Base-by-base conservation (phyloP, 1,284 basidiomycete genomes). In the Cutaneotrichosporon cutaneum region DNA sequence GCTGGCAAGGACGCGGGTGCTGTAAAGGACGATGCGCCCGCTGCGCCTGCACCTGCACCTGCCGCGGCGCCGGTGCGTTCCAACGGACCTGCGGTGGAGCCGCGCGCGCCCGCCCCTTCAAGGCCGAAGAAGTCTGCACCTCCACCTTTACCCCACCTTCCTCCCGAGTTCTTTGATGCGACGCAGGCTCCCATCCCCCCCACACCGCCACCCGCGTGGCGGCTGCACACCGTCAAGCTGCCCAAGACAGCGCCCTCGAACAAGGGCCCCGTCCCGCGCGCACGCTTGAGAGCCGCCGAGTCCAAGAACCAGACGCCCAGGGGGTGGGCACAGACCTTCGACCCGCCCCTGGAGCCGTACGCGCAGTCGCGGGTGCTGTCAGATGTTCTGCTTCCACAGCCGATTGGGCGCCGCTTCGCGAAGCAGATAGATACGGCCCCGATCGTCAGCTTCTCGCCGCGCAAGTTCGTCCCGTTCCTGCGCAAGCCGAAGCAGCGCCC, bases 241-340 rank as follows among this genome's bases (percentile, higher is more conserved):
- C 88, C 90, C 9, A 70, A 83, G 80, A 57, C 80, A 69, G 57
- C 70, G 10, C 42, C 52, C 8, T 47, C 62, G 24, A 24, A 61
- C 65, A 56, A 67, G 61, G 58, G 61, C 33, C 32, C 69, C 65
- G 66, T 71, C 14, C 62, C 70, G 24, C 56, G 60, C 6, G 57
- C 48, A 32, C 70, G 66, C 13, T 56, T 63, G n/a, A 56, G 56
- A 30, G 59, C 58, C 21, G 62, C 63, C 18, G 68, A 73, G 22
- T 58, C 51, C 7, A 52, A 58, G 21, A 22, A 59, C 1, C 36
- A 47, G 9, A 80, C 77, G n/a, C 74, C 85, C 9, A 84, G 85
- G 45, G 84, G 86, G 73, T 89, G 92, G 66, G 82, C 87, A 16
- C 81, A 90, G 61, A 87, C 89, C 4, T 92, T 88, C 80, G 84